Evolutionary conservation across 2,329 filamentous ascomycete species (phyloP).

Genomic region (Claviceps citrina): DNA sequence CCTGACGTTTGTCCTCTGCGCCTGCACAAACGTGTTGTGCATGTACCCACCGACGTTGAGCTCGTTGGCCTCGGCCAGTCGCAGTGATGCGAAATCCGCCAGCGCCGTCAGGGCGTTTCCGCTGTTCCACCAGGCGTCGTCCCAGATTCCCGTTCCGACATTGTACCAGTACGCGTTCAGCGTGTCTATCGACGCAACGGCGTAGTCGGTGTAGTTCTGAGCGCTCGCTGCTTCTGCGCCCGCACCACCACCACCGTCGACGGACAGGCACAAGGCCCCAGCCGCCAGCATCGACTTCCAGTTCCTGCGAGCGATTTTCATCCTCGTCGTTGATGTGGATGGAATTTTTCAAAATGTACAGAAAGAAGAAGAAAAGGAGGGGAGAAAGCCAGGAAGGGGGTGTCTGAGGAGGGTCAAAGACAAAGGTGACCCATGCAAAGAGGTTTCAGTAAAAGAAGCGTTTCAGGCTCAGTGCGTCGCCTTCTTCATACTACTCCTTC

Average conservation of each 20-base stretch:
- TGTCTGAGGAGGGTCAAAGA: not conserved
- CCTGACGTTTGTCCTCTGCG: slow-evolving; percentile 24
- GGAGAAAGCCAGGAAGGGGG: not conserved
- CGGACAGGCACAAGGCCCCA: not conserved
- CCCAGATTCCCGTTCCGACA: slow-evolving; percentile 43
- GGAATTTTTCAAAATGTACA: no score
- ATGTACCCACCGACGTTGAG: slow-evolving; percentile 26
- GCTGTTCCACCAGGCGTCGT: slow-evolving; percentile 57
- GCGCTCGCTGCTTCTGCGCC: slow-evolving; percentile 7
- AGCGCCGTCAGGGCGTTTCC: slow-evolving; percentile 51
- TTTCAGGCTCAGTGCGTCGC: not conserved
- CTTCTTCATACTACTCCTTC: not conserved
- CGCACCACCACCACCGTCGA: not conserved
- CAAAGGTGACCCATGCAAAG: no score
- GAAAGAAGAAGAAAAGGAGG: not conserved
- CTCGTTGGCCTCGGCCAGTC: slow-evolving; percentile 18
- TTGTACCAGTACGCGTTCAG: slow-evolving; percentile 48
- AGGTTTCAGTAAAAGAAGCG: not conserved
- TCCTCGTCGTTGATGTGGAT: not conserved
- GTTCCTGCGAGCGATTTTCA: no score
- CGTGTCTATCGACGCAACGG: slow-evolving; percentile 21
- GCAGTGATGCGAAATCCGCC: slow-evolving; percentile 33
- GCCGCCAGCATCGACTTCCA: slow-evolving; percentile 4
- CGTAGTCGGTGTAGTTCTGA: slow-evolving; percentile 18
- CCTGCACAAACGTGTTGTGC: slow-evolving; percentile 29